Conservation (phyloP, 257 asterid genomes). For the Knoxia roxburghii region DNA sequence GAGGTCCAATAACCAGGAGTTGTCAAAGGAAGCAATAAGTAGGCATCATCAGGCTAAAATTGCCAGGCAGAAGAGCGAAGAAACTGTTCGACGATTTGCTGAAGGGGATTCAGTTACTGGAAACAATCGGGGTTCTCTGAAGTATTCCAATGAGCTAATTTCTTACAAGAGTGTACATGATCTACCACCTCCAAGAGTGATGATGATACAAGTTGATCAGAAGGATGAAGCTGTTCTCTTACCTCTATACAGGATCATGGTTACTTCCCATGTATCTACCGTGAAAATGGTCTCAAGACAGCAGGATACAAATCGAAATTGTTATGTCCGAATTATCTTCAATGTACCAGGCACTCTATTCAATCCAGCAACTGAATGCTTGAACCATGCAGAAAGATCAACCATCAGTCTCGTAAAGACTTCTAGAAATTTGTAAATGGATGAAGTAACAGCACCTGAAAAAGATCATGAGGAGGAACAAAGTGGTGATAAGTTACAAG, state of each 20-base stretch:
- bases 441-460: too few relatives aligned
- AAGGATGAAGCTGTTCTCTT: constrained; percentile 63
- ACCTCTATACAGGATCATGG: constrained; percentile 60
- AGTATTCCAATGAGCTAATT: constrained; percentile 39
- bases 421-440: too few relatives aligned
- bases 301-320: constrained; percentile 57
- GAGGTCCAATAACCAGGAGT: constrained; percentile 62
- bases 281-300: constrained; percentile 65
- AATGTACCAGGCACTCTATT: constrained; percentile 75
- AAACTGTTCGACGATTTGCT: constrained; percentile 65
- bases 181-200: constrained; percentile 51
- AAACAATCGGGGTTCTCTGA: constrained; percentile 31
- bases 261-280: constrained; percentile 64
- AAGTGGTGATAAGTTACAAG: too few relatives aligned
- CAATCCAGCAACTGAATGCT: too few relatives aligned
- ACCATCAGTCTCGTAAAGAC: too few relatives aligned
- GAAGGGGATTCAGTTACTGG: constrained; percentile 42
- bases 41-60: constrained; percentile 80
- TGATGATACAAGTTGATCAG: constrained; percentile 76
- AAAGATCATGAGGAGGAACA: too few relatives aligned
- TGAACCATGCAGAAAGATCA: too few relatives aligned
- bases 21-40: constrained; percentile 64
- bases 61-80: constrained; percentile 71
- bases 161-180: constrained; percentile 62
- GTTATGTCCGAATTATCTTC: constrained; percentile 60